Percentiles rank a stretch among this genome's conserved stretches.
Evolutionary conservation across 2,329 filamentous ascomycete species (phyloP).

Genomic region (Lasiodiplodia theobromae): DNA sequence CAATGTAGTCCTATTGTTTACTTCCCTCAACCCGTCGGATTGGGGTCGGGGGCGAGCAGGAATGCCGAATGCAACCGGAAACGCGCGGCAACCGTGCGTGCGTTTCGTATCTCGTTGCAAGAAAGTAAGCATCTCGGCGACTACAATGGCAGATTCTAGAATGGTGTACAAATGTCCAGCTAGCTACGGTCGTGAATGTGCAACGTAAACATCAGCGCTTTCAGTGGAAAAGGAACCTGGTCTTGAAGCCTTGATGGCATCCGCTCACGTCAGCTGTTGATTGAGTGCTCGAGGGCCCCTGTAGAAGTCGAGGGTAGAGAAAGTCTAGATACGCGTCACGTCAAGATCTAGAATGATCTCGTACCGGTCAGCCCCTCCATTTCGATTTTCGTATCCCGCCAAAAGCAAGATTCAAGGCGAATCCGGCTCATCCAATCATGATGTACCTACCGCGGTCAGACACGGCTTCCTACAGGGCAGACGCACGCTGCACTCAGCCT

Average conservation of each 20-base stretch:
- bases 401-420: neutral
- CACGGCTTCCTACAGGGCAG: neutral
- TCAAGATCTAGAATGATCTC: neutral
- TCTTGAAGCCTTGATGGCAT: neutral
- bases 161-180: neutral
- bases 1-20: neutral
- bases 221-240: neutral
- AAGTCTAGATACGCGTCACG: neutral
- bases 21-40: neutral
- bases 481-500: neutral
- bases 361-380: neutral
- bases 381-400: neutral
- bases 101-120: neutral
- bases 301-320: neutral
- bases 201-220: neutral
- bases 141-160: neutral
- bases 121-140: neutral
- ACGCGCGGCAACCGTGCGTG: constrained; percentile 1
- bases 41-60: neutral
- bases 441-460: neutral
- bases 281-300: neutral
- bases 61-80: neutral
- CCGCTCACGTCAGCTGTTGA: neutral
- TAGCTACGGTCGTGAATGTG: neutral
- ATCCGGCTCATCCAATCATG: neutral